Conservation (phyloP, 345 rosid genomes). For the Anastatica hierochuntica region DNA sequence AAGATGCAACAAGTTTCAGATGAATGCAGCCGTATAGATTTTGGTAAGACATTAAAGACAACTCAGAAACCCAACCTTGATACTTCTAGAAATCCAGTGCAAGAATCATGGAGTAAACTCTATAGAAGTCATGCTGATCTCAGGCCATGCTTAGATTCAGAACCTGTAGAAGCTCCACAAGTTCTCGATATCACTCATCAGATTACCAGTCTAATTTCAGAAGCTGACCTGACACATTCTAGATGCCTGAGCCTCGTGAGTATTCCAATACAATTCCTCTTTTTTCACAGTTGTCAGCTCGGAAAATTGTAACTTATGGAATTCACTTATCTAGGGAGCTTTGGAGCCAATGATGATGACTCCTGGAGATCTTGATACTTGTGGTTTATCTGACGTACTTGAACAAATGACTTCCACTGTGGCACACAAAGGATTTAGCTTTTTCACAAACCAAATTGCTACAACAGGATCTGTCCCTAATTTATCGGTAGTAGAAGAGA, state of each 20-base stretch:
- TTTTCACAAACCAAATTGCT: constrained; percentile 40
- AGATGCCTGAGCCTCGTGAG: constrained; percentile 42
- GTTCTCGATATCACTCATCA: constrained; percentile 36
- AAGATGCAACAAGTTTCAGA: constrained; percentile 56
- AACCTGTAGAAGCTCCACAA: constrained; percentile 43
- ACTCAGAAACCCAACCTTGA: constrained; percentile 20
- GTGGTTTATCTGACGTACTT: constrained; percentile 39
- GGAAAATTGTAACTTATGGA: no score
- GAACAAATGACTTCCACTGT: constrained; percentile 45
- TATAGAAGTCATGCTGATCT: constrained; percentile 32
- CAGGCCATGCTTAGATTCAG: constrained; percentile 38
- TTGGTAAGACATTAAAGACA: constrained; percentile 30
- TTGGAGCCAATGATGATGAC: constrained; percentile 28
- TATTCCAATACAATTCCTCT: no score
- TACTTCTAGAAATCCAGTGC: constrained; percentile 32
- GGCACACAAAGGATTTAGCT: constrained; percentile 51
- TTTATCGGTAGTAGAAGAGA: constrained; percentile 18
- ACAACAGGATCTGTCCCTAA: constrained; percentile 24
- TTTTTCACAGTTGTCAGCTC: constrained; percentile 1
- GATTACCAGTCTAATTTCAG: constrained; percentile 65
- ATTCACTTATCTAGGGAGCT: constrained; percentile 39
- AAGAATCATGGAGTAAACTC: constrained; percentile 62
- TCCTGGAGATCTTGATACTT: constrained; percentile 37
- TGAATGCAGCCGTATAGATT: constrained; percentile 78
- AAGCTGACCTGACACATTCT: constrained; percentile 48